Percentiles rank a stretch among this genome's conserved stretches.
Conservation (phyloP, 345 rosid species). For the Psidium guajava region DNA sequence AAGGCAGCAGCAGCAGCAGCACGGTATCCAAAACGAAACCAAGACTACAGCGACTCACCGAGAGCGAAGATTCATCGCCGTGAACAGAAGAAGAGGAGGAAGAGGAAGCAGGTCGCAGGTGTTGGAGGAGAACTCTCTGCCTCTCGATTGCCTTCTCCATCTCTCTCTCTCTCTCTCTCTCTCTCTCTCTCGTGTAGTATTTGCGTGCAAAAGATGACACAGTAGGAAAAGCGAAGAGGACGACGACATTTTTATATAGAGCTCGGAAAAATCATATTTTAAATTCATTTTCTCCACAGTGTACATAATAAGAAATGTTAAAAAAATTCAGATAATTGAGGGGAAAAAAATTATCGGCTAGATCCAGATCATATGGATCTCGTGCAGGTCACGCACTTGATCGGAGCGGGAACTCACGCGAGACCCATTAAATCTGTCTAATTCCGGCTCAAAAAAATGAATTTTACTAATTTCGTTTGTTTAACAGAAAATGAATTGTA, state of each 20-base stretch:
- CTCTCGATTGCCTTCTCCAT: constrained; percentile 90
- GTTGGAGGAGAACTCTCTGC: constrained; percentile 76
- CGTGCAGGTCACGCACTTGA: no score
- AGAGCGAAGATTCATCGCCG: constrained; percentile 40
- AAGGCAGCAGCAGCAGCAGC: neutral
- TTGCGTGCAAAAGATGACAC: neutral
- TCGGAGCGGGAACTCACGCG: no score
- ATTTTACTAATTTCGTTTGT: neutral
- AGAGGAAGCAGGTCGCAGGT: constrained; percentile 64
- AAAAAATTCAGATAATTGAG: neutral
- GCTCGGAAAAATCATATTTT: neutral
- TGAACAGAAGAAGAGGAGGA: constrained; percentile 45
- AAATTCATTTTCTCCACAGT: no score
- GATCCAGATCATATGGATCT: no score
- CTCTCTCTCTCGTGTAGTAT: neutral
- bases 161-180: neutral
- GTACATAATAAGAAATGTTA: neutral
- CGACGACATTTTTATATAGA: neutral
- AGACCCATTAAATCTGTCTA: no score
- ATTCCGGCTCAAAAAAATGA: no score
- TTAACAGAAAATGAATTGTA: rapidly evolving
- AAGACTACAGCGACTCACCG: constrained; percentile 31
- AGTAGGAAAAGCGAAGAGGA: neutral
- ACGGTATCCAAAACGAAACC: neutral
- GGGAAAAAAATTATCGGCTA: no score